Conservation (phyloP, 768 basidiomycete species). For the Gloeophyllum trabeum region DNA sequence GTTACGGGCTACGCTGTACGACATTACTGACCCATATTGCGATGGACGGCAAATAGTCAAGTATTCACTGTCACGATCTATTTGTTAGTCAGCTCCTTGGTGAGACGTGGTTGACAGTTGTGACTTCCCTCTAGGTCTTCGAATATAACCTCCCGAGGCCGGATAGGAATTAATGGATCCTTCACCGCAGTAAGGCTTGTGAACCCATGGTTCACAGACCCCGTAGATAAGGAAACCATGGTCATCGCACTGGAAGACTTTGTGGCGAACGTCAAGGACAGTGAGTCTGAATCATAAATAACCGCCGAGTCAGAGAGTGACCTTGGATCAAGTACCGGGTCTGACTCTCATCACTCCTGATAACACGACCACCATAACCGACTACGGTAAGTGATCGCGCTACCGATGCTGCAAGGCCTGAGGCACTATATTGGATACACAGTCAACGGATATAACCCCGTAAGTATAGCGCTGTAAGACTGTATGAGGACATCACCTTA, state of each 20-base stretch:
- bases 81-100: slow-evolving; percentile 23
- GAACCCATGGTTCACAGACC: slow-evolving; percentile 49
- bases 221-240: slow-evolving; percentile 40
- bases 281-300: slow-evolving; percentile 16
- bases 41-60: slow-evolving; percentile 18
- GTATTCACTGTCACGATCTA: slow-evolving; percentile 57
- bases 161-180: slow-evolving; percentile 45
- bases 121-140: slow-evolving; percentile 27
- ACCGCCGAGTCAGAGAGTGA: slow-evolving; percentile 4
- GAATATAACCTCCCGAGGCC: slow-evolving; percentile 50
- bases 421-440: neutral
- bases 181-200: slow-evolving; percentile 34
- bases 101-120: neutral
- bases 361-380: slow-evolving; percentile 38
- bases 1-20: neutral
- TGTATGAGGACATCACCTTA: slow-evolving; percentile 22
- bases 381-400: slow-evolving; percentile 29
- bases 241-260: slow-evolving; percentile 40
- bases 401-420: neutral
- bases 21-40: too few relatives aligned
- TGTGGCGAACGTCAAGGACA: slow-evolving; percentile 26
- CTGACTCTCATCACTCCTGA: slow-evolving; percentile 52
- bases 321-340: slow-evolving; percentile 25
- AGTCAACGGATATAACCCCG: slow-evolving; percentile 20
- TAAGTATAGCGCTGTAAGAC: slow-evolving; percentile 3